Conservation (phyloP, 768 basidiomycete genomes). For the Rhizopogon roseolus region DNA sequence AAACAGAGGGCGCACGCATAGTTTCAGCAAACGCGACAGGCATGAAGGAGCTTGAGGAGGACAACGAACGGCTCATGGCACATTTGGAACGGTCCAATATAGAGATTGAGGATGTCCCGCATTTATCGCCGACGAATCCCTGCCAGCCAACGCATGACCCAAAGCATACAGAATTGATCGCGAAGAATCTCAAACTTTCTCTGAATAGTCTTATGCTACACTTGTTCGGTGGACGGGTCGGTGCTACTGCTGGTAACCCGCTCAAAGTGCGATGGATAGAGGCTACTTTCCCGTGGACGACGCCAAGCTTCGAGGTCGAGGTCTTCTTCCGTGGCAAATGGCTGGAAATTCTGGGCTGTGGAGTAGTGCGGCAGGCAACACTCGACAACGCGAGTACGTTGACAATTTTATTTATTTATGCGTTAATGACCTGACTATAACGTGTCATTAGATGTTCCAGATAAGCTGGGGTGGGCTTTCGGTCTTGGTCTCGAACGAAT, state of each 20-base stretch:
- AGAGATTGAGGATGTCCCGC: slow-evolving; percentile 80
- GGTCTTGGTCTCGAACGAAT: slow-evolving; percentile 96
- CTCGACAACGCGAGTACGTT: slow-evolving; percentile 79
- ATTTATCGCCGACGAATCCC: slow-evolving; percentile 72
- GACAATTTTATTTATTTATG: background rate
- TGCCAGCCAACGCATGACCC: slow-evolving; percentile 77
- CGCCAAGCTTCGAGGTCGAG: slow-evolving; percentile 96
- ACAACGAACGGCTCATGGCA: slow-evolving; percentile 60
- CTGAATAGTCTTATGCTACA: slow-evolving; percentile 81
- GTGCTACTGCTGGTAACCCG: slow-evolving; percentile 55
- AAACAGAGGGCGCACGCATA: slow-evolving; percentile 92
- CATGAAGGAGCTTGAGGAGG: slow-evolving; percentile 59
- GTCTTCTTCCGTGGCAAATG: slow-evolving; percentile 95
- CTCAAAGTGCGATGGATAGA: slow-evolving; percentile 95
- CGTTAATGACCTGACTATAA: slow-evolving; percentile 7
- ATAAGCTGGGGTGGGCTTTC: slow-evolving; percentile 97
- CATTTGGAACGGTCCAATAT: slow-evolving; percentile 71
- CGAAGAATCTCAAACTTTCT: slow-evolving; percentile 84
- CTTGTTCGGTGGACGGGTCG: slow-evolving; percentile 66
- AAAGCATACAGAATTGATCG: slow-evolving; percentile 62
- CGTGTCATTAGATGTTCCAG: slow-evolving; percentile 50
- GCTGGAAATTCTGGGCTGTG: slow-evolving; percentile 94
- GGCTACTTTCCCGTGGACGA: slow-evolving; percentile 97
- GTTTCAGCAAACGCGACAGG: slow-evolving; percentile 57
- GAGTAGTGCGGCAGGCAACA: slow-evolving; percentile 87